These are phyloP conservation scores for Phascolomyces articulosus DNA, from an alignment of 371 early-diverging fungal genomes.

Conservation along the genomic window DNA sequence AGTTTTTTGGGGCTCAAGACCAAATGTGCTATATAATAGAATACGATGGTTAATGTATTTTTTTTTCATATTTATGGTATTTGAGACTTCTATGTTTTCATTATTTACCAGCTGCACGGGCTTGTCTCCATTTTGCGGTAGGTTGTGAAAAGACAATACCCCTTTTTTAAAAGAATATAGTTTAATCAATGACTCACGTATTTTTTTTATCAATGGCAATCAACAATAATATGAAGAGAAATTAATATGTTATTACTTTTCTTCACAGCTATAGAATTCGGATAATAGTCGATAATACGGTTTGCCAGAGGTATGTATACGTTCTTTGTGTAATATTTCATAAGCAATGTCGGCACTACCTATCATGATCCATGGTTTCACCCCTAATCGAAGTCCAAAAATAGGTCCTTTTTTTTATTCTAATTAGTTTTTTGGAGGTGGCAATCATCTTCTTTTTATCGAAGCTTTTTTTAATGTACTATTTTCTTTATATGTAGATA, in stretches of 20 bases:
- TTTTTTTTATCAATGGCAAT: too few species aligned
- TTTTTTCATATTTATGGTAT: background rate
- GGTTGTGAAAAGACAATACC: slow-evolving; percentile 4
- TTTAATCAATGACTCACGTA: too few species aligned
- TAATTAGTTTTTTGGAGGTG: background rate
- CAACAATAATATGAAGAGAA: too few species aligned
- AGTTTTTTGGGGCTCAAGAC: slow-evolving; percentile 1
- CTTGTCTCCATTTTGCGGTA: background rate
- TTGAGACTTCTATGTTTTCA: background rate
- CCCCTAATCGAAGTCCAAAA: slow-evolving; percentile 18
- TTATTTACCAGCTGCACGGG: background rate
- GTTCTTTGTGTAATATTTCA: slow-evolving; percentile 16
- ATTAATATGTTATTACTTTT: background rate
- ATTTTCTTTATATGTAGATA: too few species aligned
- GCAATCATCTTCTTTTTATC: too few species aligned
- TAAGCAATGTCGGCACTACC: slow-evolving; percentile 21
- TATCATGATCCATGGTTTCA: slow-evolving; percentile 23
- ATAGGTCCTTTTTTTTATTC: slow-evolving; percentile 15
- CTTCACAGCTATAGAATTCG: background rate
- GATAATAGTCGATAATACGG: background rate
- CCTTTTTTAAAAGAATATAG: background rate
- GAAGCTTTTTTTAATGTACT: too few species aligned
- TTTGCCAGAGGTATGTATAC: background rate
- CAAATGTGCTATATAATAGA: background rate
- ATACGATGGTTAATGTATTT: background rate